These are phyloP conservation scores for Magnusiomyces clavatus DNA, from an alignment of 1,139 yeast genomes.

Conservation along the genomic window DNA sequence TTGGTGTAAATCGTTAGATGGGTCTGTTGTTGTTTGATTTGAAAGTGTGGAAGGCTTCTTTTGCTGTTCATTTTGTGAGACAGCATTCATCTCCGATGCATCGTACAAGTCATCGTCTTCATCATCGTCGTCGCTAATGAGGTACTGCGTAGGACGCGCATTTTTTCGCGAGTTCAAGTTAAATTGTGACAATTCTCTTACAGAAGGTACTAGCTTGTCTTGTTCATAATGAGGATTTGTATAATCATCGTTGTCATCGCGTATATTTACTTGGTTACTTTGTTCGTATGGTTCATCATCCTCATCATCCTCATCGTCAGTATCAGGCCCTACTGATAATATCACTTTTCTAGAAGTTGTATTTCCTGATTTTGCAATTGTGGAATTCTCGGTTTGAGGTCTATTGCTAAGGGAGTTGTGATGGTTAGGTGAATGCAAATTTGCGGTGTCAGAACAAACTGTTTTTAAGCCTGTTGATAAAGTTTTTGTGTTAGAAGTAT, in stretches of 20 bases:
- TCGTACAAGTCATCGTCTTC: slow-evolving; percentile 25
- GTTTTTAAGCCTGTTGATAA: too few species aligned
- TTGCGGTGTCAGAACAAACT: too few species aligned
- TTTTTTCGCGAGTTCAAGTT: not conserved
- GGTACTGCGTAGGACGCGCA: not conserved
- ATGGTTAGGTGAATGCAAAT: too few species aligned
- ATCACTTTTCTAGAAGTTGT: too few species aligned
- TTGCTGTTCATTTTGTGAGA: not conserved
- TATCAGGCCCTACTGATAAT: too few species aligned
- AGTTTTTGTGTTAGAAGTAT: not conserved
- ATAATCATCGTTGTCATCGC: not conserved
- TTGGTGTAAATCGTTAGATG: not conserved
- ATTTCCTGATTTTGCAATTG: too few species aligned
- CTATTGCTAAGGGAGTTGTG: too few species aligned
- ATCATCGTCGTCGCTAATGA: slow-evolving; percentile 31
- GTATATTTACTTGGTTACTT: not conserved
- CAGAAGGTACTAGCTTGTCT: not conserved
- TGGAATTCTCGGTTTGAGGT: too few species aligned
- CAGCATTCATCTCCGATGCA: not conserved
- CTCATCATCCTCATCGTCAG: slow-evolving; percentile 21
- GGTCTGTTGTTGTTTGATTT: not conserved
- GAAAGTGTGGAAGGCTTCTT: not conserved
- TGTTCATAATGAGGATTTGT: not conserved
- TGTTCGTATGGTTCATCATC: slow-evolving; percentile 20
- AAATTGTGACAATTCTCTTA: not conserved